Percentiles rank a stretch among this genome's conserved stretches.
These are phyloP conservation scores for Chaetomium sp. DNA, from an alignment of 2,329 filamentous ascomycete species.

Conservation along the genomic window DNA sequence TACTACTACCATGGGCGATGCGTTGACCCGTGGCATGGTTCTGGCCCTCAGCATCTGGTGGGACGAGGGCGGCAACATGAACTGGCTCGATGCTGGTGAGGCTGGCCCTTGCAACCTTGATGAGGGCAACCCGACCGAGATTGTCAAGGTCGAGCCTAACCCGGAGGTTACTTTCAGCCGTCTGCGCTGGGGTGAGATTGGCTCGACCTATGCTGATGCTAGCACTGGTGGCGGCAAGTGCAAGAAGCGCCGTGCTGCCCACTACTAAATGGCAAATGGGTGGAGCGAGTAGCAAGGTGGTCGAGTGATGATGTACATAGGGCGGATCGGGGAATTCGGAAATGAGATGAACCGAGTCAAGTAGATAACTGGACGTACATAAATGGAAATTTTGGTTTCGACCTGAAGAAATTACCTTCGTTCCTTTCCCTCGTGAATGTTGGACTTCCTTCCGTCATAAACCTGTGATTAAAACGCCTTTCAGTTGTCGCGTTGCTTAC, in stretches of 20 bases:
- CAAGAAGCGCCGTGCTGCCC: background rate
- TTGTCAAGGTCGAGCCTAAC: slow-evolving; percentile 38
- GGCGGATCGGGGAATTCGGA: too few relatives aligned
- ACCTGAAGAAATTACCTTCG: too few relatives aligned
- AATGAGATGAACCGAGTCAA: too few relatives aligned
- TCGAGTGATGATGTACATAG: too few relatives aligned
- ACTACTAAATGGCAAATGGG: too few relatives aligned
- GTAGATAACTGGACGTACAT: too few relatives aligned
- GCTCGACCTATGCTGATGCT: slow-evolving; percentile 33
- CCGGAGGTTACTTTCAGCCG: slow-evolving; percentile 49
- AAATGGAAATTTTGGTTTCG: too few relatives aligned
- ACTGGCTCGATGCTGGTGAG: slow-evolving; percentile 47
- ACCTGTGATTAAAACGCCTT: too few relatives aligned
- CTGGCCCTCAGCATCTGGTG: slow-evolving; percentile 51
- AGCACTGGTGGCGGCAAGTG: background rate
- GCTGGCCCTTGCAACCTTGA: slow-evolving; percentile 49
- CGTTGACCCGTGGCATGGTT: slow-evolving; percentile 45
- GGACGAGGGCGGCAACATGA: slow-evolving; percentile 47
- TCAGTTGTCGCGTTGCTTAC: too few relatives aligned
- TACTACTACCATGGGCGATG: slow-evolving; percentile 26
- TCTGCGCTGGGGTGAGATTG: slow-evolving; percentile 46
- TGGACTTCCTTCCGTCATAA: too few relatives aligned
- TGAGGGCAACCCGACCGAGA: slow-evolving; percentile 44
- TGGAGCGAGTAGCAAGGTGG: too few relatives aligned
- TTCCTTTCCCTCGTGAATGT: too few relatives aligned